Percentiles rank a stretch among this genome's conserved stretches.
These are phyloP conservation scores for Calvatia gigantea DNA, from an alignment of 768 basidiomycete species.

Conservation along the genomic window DNA sequence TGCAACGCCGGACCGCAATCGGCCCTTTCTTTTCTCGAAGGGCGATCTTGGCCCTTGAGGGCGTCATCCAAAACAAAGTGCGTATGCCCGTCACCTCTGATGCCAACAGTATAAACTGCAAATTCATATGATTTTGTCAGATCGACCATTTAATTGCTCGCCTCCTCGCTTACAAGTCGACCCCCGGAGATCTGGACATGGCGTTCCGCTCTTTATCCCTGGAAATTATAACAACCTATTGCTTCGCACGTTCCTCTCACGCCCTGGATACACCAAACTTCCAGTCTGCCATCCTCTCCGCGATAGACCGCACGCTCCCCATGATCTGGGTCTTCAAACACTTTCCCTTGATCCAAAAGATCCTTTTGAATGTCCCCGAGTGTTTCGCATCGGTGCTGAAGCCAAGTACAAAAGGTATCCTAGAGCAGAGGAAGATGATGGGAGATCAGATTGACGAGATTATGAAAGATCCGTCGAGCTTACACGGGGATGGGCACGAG, in stretches of 20 bases:
- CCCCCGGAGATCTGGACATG: conserved; percentile 31
- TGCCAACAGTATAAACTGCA: neutral
- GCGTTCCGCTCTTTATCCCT: conserved; percentile 35
- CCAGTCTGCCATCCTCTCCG: conserved; percentile 27
- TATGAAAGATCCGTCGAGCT: conserved; percentile 27
- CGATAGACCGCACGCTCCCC: conserved; percentile 32
- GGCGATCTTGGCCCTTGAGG: conserved; percentile 35
- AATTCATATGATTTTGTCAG: conserved; percentile 14
- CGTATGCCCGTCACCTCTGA: conserved; percentile 3
- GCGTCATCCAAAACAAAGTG: conserved; percentile 31
- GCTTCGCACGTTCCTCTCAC: conserved; percentile 31
- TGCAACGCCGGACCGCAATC: conserved; percentile 30
- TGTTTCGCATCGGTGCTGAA: conserved; percentile 29
- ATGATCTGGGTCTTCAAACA: conserved; percentile 37
- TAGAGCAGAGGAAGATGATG: conserved; percentile 31
- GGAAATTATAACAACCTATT: conserved; percentile 38
- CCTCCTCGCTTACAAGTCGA: conserved; percentile 17
- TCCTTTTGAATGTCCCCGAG: conserved; percentile 30
- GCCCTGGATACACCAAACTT: conserved; percentile 28
- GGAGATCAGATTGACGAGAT: conserved; percentile 32
- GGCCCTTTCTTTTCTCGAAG: conserved; percentile 37
- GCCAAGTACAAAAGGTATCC: conserved; percentile 31
- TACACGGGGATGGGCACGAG: conserved; percentile 29
- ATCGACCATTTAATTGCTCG: conserved; percentile 30
- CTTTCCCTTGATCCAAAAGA: conserved; percentile 27